A percentile compares a stretch with the other conserved stretches of the same genome.
phyloP scores from a whole-genome alignment of 2,329 filamentous ascomycete species.

The Trichoderma asperellum region DNA sequence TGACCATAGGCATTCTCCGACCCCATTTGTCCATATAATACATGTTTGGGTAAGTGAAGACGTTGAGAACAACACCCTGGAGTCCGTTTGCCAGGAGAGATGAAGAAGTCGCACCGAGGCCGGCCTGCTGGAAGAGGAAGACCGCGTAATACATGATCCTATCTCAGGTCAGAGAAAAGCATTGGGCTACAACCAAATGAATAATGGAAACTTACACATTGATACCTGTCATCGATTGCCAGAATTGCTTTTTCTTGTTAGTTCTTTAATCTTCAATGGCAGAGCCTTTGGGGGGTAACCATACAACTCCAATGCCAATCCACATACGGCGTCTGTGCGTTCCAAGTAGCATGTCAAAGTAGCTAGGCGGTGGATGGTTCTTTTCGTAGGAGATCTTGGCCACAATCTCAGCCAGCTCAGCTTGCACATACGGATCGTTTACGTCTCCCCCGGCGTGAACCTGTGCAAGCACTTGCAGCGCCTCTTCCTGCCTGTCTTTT shows the following conservation, averaged over 20 bases:
- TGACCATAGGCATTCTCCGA: conserved; percentile 27
- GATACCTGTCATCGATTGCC: conserved; percentile 30
- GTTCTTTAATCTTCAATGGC: neutral
- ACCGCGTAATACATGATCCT: conserved; percentile 30
- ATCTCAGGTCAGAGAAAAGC: neutral
- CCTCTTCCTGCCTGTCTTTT: conserved; percentile 26
- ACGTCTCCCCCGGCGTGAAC: conserved; percentile 17
- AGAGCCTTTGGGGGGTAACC: neutral
- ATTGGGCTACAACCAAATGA: no score
- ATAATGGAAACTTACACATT: conserved; percentile 19
- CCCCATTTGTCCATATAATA: conserved; percentile 31
- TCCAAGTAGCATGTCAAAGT: conserved; percentile 26
- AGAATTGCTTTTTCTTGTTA: conserved; percentile 27
- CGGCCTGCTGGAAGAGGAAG: conserved; percentile 29
- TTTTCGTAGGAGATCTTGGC: conserved; percentile 28
- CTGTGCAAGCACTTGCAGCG: conserved; percentile 9
- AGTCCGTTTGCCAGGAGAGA: conserved; percentile 28
- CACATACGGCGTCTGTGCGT: conserved; percentile 28
- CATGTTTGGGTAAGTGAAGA: conserved; percentile 30
- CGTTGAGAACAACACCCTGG: conserved; percentile 29
- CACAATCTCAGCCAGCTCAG: conserved; percentile 25
- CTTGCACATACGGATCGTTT: conserved; percentile 21
- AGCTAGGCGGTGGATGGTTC: conserved; percentile 24
- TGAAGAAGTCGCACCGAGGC: conserved; percentile 27
- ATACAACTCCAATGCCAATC: conserved; percentile 29